phyloP scores from a whole-genome alignment of 495 filamentous ascomycete species.

The Chaetomium cochliodes region DNA sequence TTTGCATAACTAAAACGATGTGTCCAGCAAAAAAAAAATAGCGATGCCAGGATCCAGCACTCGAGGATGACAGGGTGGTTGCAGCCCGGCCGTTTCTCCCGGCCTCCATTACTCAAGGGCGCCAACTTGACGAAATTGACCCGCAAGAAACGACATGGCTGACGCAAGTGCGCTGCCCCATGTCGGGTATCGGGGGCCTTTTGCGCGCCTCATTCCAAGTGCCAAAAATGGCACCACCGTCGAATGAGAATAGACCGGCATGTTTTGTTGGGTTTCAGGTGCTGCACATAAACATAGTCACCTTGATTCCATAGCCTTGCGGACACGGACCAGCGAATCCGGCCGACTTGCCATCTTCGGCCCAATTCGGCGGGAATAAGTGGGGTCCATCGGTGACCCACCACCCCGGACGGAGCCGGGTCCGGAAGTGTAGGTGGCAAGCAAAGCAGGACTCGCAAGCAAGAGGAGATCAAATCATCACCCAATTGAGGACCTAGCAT shows the following conservation, averaged over 20 bases:
- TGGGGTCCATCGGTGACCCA: not conserved
- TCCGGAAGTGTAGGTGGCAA: no score
- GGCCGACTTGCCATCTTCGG: not conserved
- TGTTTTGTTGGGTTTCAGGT: not conserved
- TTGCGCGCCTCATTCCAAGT: conserved; percentile 2
- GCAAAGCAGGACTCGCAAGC: no score
- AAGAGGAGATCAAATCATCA: no score
- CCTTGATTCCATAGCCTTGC: not conserved
- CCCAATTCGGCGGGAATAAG: conserved; percentile 4
- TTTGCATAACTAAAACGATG: not conserved
- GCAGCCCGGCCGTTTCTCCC: conserved; percentile 15
- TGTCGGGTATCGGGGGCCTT: not conserved
- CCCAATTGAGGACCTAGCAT: no score
- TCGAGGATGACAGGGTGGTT: not conserved
- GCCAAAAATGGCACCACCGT: not conserved
- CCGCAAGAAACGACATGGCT: not conserved
- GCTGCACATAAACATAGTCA: not conserved
- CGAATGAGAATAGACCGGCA: not conserved
- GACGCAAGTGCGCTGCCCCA: conserved; percentile 15
- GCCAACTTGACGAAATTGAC: conserved; percentile 11
- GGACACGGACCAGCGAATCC: conserved; percentile 2
- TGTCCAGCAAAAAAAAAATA: not conserved
- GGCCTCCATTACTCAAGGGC: conserved; percentile 1
- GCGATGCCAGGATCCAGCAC: not conserved
- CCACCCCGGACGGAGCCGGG: not conserved